A percentile compares a stretch with the other conserved stretches of the same genome.
These are phyloP conservation scores for Coemansia aciculifera DNA, from an alignment of 192 early-diverging fungal genomes.

Conservation along the genomic window DNA sequence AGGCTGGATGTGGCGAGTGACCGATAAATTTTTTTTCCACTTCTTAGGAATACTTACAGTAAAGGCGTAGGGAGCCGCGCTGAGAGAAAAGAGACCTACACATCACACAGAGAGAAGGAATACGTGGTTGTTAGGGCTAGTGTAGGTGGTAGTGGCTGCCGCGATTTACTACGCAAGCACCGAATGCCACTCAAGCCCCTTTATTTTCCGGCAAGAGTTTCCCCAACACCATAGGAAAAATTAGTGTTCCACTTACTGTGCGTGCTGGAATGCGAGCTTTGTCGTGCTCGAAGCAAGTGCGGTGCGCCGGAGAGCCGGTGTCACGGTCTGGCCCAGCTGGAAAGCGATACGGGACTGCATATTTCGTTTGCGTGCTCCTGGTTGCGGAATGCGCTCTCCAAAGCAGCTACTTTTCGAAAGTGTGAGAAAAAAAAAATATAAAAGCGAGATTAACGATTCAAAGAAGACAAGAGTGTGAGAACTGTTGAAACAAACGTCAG, in stretches of 20 bases:
- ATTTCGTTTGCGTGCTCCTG: constrained; percentile 10
- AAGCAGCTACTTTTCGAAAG: constrained; percentile 14
- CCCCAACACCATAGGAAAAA: neutral
- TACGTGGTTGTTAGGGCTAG: neutral
- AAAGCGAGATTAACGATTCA: neutral
- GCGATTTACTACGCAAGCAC: constrained; percentile 7
- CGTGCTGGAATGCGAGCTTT: constrained; percentile 39
- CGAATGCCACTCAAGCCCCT: constrained; percentile 2
- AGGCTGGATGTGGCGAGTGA: neutral
- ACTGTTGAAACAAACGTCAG: neutral
- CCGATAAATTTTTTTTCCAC: constrained; percentile 19
- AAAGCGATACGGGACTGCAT: constrained; percentile 49
- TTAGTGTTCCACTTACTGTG: constrained; percentile 35
- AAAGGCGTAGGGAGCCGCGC: constrained; percentile 33
- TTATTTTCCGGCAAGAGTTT: neutral
- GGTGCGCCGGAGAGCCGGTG: constrained; percentile 41
- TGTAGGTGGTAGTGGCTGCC: neutral
- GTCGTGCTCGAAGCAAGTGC: constrained; percentile 21
- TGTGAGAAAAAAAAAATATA: constrained; percentile 1
- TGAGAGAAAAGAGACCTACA: constrained; percentile 39
- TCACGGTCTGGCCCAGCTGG: constrained; percentile 41
- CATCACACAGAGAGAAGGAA: neutral
- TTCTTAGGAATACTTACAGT: constrained; percentile 38
- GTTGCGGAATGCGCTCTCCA: constrained; percentile 13
- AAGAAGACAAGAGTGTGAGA: constrained; percentile 10